Base-by-base conservation (phyloP, 2,329 filamentous ascomycete species). In the Pseudopithomyces chartarum region DNA sequence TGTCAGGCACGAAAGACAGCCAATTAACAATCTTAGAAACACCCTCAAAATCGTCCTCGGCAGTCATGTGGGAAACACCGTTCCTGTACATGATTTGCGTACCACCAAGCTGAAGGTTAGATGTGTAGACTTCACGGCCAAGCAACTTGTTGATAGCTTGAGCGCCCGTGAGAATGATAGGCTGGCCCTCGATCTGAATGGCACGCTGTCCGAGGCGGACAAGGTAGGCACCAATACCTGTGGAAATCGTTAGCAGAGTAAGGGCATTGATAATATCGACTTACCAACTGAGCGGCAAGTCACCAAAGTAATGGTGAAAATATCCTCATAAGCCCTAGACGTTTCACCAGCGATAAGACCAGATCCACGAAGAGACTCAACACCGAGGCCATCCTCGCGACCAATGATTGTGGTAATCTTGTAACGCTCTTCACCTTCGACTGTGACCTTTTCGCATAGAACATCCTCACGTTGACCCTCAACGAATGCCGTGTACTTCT, bases 41-140 rank as follows among this genome's bases (percentile, higher is more conserved):
- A 86, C 95, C 95, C 71, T 94, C 93, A 70, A 99, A 98, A 81
- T 99, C 95, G 73, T 99, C 94, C 67, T 90, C 90, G 71, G 95
- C 95, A 66, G 94, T 97, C 91, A 98, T 94, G 83, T 99, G 95
- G 20, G 95, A 98, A 40, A 99, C 95, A 87, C 95, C 95, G 77
- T 99, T 99, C 82, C 91, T 93, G 87, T 99, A 98, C 95, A 99
- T 99, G 85, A 99, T 99, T 80, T 99, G 95, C n/a, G 95, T 99
- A 69, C 95, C 95, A 87, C 95, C 95, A 64, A 99, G 91, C 83
- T 99, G 95, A 73, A 99, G 81, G 85, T 99, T 99, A 59, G 95
- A 98, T 22, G 95, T 97, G 82, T 99, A 99, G 29, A 99, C 94
- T 79, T 99, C 95, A 67, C 96, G 92, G 71, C 95, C 95, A 59